Evolutionary conservation across 1,284 basidiomycete species (phyloP), one percentile per base, ranked within the genome.

Genomic region (Fistulinella cinereoalba): DNA sequence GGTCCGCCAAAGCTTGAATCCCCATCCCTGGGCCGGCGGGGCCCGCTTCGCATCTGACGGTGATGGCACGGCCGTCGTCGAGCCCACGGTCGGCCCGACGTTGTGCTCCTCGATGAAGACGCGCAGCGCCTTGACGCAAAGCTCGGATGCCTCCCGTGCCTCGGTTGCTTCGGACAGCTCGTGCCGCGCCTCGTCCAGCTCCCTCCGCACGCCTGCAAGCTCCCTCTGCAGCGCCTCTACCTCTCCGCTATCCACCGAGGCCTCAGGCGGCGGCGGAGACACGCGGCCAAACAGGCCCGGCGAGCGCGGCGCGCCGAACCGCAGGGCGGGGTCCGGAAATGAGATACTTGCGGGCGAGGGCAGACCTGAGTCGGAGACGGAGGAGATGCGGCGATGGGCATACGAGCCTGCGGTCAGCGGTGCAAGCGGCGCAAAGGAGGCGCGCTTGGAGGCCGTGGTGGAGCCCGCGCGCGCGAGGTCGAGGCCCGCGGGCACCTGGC

Each of bases 91-190:
- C n/a, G n/a, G n/a, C 4, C 79, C 79, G 32, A 87, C 72, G 44
- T 80, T 80, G 59, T 85, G 80, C 55, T 88, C 83, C 19, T 83
- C 81, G 56, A 97, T 93, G 62, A 92, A 97, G 46, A 85, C 86
- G 31, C 92, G 77, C 28, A 97, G 70, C 0, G 88, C 88, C 46
- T 80, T 81, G 50, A 89, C 82, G 60, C 91, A 94, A 3, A 77
- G 79, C 55, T 97, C 92, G n/a, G 85, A 89, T 8, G 93, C 93
- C 58, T 89, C 82, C 37, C 82, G 76, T 3, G 89, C 91, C 64
- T 97, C 93, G 49, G 80, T 85, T 2, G 85, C 77, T 58, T 95
- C 92, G 23, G 65, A 68, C 19, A 94, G 69, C 50, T 90, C 85
- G 45, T 79, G 74, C 50, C 80, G 79, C 6, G 81, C 74, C 31